Conservation (phyloP, 1,284 basidiomycete species). For the Irpex sp. region DNA sequence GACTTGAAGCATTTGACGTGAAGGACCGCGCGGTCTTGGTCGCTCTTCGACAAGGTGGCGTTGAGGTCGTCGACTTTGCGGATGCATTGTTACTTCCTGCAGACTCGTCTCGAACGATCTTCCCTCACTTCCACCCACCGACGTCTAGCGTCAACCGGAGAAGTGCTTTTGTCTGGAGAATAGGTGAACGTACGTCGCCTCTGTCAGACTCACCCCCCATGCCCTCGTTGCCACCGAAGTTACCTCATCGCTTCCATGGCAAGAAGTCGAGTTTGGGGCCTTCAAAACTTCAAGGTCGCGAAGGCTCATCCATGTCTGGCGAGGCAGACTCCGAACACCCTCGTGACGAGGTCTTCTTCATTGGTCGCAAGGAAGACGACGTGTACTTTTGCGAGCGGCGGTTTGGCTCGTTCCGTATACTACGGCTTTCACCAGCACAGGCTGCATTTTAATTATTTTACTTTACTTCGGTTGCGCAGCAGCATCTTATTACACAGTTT, state of each 20-base stretch:
- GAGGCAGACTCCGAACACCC: conserved; percentile 52
- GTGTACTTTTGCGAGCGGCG: conserved; percentile 80
- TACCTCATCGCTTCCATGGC: conserved; percentile 23
- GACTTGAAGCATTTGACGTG: conserved; percentile 74
- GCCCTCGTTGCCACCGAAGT: conserved; percentile 37
- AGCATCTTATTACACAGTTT: conserved; percentile 15
- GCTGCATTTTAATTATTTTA: not conserved
- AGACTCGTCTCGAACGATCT: conserved; percentile 63
- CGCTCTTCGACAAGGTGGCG: conserved; percentile 77
- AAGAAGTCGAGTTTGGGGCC: conserved; percentile 52
- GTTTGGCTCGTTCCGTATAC: conserved; percentile 66
- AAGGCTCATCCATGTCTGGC: conserved; percentile 43
- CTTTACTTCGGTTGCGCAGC: not conserved
- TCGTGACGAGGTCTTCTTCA: conserved; percentile 70
- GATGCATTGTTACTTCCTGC: conserved; percentile 75
- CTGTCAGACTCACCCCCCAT: conserved; percentile 29
- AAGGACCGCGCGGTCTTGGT: conserved; percentile 70
- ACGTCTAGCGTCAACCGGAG: conserved; percentile 61
- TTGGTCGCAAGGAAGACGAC: conserved; percentile 69
- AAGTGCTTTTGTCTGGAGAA: conserved; percentile 73
- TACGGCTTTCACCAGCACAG: conserved; percentile 51
- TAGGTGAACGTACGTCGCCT: conserved; percentile 53
- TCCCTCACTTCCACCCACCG: conserved; percentile 65
- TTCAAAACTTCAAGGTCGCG: conserved; percentile 44
- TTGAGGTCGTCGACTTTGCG: conserved; percentile 73